phyloP scores from a whole-genome alignment of 129 eudicot genomes.

The Sambucus nigra region DNA sequence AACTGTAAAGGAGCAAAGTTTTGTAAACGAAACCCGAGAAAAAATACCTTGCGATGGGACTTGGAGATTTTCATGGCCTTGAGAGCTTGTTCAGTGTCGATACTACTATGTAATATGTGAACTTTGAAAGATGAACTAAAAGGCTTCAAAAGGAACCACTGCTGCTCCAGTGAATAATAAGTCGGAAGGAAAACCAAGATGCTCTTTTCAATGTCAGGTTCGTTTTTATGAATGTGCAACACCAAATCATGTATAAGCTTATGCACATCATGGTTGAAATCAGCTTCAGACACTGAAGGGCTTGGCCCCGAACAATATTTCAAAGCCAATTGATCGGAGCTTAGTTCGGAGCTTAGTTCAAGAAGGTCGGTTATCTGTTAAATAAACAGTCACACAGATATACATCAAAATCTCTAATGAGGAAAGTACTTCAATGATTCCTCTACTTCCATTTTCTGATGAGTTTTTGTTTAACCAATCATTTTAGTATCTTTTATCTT shows the following conservation, averaged over 20 bases:
- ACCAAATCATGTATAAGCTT: conserved; percentile 73
- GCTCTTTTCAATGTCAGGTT: conserved; percentile 86
- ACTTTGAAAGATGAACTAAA: conserved; percentile 51
- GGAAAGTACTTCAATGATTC: too few relatives aligned
- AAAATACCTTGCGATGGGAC: conserved; percentile 70
- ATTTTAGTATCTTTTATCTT: too few relatives aligned
- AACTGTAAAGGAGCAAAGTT: background rate
- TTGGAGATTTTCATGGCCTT: conserved; percentile 76
- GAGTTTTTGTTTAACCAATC: too few relatives aligned
- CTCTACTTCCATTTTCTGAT: too few relatives aligned
- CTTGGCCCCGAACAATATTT: conserved; percentile 60
- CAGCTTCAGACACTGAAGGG: conserved; percentile 44
- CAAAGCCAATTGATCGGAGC: conserved; percentile 33
- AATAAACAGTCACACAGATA: background rate
- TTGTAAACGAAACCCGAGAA: too few relatives aligned
- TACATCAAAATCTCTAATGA: conserved; percentile 1
- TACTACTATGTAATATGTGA: conserved; percentile 87
- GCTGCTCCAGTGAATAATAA: conserved; percentile 73
- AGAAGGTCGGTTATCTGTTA: conserved; percentile 69
- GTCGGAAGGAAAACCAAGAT: conserved; percentile 93
- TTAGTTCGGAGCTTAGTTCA: conserved; percentile 39
- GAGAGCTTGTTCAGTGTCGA: conserved; percentile 90
- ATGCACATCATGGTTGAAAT: conserved; percentile 52
- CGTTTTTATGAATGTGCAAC: conserved; percentile 76
- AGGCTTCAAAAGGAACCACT: conserved; percentile 61